A percentile compares a stretch with the other conserved stretches of the same genome.
Evolutionary conservation across 257 asterid genomes (phyloP).

Genomic region (Solanum rostratum): DNA sequence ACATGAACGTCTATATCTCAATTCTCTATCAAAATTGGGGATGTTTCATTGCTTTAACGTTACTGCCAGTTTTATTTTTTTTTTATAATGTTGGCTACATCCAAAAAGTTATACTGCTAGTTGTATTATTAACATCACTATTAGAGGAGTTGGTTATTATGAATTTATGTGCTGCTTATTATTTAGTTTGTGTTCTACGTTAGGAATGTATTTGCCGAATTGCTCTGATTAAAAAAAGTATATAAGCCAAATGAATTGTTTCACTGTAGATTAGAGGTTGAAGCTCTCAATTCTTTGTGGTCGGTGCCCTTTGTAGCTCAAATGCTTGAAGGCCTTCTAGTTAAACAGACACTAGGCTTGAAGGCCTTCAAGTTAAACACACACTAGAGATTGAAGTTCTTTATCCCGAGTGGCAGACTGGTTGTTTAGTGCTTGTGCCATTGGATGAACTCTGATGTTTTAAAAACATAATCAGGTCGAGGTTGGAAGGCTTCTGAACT

Average conservation of each 20-base stretch:
- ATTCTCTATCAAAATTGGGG: not conserved
- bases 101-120: too few species aligned
- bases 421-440: not conserved
- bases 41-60: not conserved
- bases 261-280: not conserved
- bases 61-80: not conserved
- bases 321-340: not conserved
- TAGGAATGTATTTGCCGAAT: not conserved
- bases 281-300: not conserved
- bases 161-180: not conserved
- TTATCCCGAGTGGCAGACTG: not conserved
- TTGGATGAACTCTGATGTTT: not conserved
- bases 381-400: not conserved
- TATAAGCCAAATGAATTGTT: not conserved
- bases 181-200: not conserved
- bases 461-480: slow-evolving; percentile 40
- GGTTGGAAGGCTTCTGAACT: slow-evolving; percentile 95
- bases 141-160: not conserved
- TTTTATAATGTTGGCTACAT: too few species aligned
- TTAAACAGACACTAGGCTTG: too few species aligned
- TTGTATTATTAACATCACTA: too few species aligned
- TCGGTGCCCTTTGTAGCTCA: not conserved
- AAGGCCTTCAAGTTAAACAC: not conserved
- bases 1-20: not conserved
- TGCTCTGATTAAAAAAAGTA: not conserved